Evolutionary conservation across 192 early-diverging fungal genomes (phyloP), one percentile per base, ranked within the genome.

Genomic region (Helicostylum pulchrum): DNA sequence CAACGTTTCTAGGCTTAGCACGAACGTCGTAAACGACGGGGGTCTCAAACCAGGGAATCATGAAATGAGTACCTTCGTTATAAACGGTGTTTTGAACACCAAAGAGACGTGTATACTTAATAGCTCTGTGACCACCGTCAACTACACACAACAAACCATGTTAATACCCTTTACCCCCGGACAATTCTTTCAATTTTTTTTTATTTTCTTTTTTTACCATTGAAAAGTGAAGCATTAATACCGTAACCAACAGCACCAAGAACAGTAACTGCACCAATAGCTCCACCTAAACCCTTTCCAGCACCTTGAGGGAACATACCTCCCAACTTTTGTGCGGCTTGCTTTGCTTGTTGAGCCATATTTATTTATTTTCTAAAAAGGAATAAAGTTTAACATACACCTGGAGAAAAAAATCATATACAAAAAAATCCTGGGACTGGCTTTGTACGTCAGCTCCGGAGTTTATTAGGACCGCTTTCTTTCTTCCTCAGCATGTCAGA

Each of bases 1-100:
- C 93, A 78, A 99, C 92, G 79, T 95, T 99, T 63, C 94, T 85
- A 45, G 97, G 97, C 81, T 96, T 97, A 54, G 97, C 97, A 54
- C 97, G 89, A 49, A 99, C 93, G 75, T 99, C 95, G 80, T 94
- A 99, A 69, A 97, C 74, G 58, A 97, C 87, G 10, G 95, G 94
- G 10, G 91, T 91, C 75, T 99, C 97, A 62, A 99, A 80, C 94
- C 95, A 95, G 8, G 97, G 97, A 63, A 99, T 73, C 48, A 94
- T 81, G 69, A 99, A 76, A 72, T 99, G 97, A 62, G 97, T 99
- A 66, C 97, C 97, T 85, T 99, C 97, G 61, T 73, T 80, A 79
- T 92, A 99, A 42, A 99, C 89, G 30, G 78, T 73, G 63, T 85
- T 79, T 75, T 93, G 80, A 20, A 96, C 87, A 60, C 97, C 97